Conservation (phyloP, 2,329 filamentous ascomycete species). For the Dothistroma pini region DNA sequence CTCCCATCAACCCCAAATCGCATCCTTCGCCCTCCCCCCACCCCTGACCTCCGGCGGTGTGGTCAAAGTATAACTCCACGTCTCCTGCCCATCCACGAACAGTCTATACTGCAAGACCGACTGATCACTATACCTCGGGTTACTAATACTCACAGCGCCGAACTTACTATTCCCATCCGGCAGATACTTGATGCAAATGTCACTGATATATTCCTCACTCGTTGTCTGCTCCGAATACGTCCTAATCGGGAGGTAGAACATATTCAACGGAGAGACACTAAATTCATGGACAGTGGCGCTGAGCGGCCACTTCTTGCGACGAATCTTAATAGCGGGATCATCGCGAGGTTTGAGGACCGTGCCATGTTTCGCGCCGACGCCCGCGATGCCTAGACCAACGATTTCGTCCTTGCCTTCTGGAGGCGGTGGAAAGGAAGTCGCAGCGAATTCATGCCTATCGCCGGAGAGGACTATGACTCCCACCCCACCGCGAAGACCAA, state of each 20-base stretch:
- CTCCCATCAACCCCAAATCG: conserved; percentile 41
- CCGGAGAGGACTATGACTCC: conserved; percentile 85
- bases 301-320: conserved; percentile 52
- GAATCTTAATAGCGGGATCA: conserved; percentile 19
- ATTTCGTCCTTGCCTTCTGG: conserved; percentile 47
- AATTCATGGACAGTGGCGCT: conserved; percentile 78
- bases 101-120: conserved; percentile 76
- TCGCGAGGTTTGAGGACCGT: conserved; percentile 18
- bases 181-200: conserved; percentile 81
- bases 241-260: conserved; percentile 84
- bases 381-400: conserved; percentile 26
- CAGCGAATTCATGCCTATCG: conserved; percentile 95
- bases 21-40: conserved; percentile 43
- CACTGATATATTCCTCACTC: conserved; percentile 62
- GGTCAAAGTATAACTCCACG: conserved; percentile 61
- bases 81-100: conserved; percentile 75
- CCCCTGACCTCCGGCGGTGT: conserved; percentile 42
- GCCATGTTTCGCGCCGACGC: conserved; percentile 23
- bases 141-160: conserved; percentile 74
- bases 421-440: conserved; percentile 66
- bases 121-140: conserved; percentile 59
- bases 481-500: conserved; percentile 62
- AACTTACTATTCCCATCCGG: conserved; percentile 88
- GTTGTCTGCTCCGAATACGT: conserved; percentile 66
- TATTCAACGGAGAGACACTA: conserved; percentile 82